Evolutionary conservation across 805 yeast species (phyloP), one percentile per base, ranked within the genome.

Genomic region (Wickerhamomyces rabaulensis): DNA sequence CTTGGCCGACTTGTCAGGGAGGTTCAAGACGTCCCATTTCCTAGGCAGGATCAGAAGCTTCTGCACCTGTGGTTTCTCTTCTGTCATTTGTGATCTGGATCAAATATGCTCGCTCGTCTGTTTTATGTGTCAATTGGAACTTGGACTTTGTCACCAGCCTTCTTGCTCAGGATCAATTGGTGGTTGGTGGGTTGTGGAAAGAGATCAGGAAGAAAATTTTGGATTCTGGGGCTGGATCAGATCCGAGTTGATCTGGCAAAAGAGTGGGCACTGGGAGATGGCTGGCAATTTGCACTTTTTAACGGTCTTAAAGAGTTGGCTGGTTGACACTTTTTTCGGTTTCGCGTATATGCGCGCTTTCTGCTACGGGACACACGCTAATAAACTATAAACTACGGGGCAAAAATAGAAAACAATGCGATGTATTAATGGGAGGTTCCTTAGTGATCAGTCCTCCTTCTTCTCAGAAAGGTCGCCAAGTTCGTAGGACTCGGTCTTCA

Each of bases 391-490:
- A 27, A 10, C 12, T 3, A 13, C 12, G 31, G 8, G n/a, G n/a
- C 27, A 25, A 25, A 7, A 33, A 16, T 16, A 33, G 13, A 4
- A 36, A 36, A 20, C 25, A 20, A 36, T 19, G n/a, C 23, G 10
- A 6, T 4, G 9, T 12, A 20, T 36, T 19, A 36, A n/a, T 36
- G 9, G n/a, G 6, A 10, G 25, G 9, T 17, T 19, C 4, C 12
- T 4, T 3, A n/a, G 7, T 16, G 23, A 15, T 40, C 33, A 41
- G 19, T 57, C 52, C n/a, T 50, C 39, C 16, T 51, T 54, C 40
- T 53, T 50, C 20, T 48, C 54, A 7, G 63, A 52, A 22, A 65
- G 42, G 41, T 65, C 69, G 23, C 62, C 55, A 56, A 68, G 48
- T 42, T 68, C 69, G 45, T 60, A 62, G 25, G 52, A 55, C 38